Base-by-base conservation (phyloP, 2,329 filamentous ascomycete genomes). In the Pseudocercospora pini-densiflorae region DNA sequence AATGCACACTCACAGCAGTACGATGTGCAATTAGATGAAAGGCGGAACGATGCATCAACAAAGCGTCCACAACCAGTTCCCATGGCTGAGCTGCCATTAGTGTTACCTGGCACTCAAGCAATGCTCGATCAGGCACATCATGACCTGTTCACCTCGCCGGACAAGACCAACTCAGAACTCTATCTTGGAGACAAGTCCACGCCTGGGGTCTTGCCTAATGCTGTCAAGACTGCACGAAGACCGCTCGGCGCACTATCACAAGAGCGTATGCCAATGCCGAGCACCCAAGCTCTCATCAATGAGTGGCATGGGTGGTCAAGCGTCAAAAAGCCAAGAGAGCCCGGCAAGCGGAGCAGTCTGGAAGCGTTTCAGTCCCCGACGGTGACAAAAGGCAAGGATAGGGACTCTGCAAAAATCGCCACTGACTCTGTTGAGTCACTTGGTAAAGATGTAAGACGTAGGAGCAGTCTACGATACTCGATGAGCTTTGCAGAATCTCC, bases 221-320 rank as follows among this genome's bases (percentile, higher is more conserved):
- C 43, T 75, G 75, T 24, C 78, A 77, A 19, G 24, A 59, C 69
- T 57, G 61, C 49, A 19, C 67, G 70, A 2, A 66, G 63, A 16
- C 70, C 70, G 54, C 67, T 72, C 3, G 64, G 45, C 45, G 64
- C 62, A 19, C 67, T 72, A 16, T 72, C 69, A 14, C 71, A 74
- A 60, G 72, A 73, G 53, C 64, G 40, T 12, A 33, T 61, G 51
- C 69, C 68, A 8, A 36, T 74, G 59, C 75, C 80, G 33, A 81
- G 79, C 64, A 84, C 82, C 1, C 82, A 84, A 62, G 80, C 81
- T 16, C 71, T 84, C 8, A 77, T 83, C 55, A 76, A 77, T 27
- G 79, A 76, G 8, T 78, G 69, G 79, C 76, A 60, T 75, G 80
- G 54, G 72, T 81, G 49, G 80, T 82, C 73, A 66, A 80, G 79